Conservation (phyloP, 148 eudicot species). For the Vaccinium myrtillus region DNA sequence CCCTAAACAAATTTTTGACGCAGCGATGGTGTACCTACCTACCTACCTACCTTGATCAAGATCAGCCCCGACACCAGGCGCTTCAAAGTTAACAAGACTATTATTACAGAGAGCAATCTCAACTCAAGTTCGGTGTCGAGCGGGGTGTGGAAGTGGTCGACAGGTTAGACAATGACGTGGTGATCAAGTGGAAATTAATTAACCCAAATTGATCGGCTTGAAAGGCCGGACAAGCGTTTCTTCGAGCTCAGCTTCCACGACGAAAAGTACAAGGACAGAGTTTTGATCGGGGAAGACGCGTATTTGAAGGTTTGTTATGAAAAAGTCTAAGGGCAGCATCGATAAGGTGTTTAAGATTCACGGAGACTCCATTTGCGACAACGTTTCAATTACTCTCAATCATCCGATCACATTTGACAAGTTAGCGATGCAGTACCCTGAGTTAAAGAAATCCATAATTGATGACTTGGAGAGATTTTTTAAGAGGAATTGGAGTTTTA, state of each 20-base stretch:
- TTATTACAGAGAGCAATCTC: too few relatives aligned
- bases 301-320: constrained; percentile 35
- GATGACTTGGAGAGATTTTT: constrained; percentile 33
- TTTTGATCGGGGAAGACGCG: neutral
- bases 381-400: constrained; percentile 1
- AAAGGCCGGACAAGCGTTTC: constrained; percentile 23
- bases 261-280: constrained; percentile 29
- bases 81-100: too few relatives aligned
- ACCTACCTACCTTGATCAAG: too few relatives aligned
- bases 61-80: too few relatives aligned
- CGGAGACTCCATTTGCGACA: too few relatives aligned
- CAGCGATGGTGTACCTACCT: too few relatives aligned
- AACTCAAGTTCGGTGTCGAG: too few relatives aligned
- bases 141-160: too few relatives aligned
- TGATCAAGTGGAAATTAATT: too few relatives aligned
- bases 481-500: constrained; percentile 28
- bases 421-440: constrained; percentile 2
- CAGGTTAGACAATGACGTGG: too few relatives aligned
- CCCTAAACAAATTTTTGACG: too few relatives aligned
- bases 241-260: constrained; percentile 52
- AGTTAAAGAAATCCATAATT: constrained; percentile 19
- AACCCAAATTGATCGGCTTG: too few relatives aligned
- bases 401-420: constrained; percentile 13
- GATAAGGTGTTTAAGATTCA: constrained; percentile 34
- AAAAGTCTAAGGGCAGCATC: constrained; percentile 13